Base-by-base conservation (phyloP, 2,329 filamentous ascomycete genomes). In the Hypoxylon sp. region DNA sequence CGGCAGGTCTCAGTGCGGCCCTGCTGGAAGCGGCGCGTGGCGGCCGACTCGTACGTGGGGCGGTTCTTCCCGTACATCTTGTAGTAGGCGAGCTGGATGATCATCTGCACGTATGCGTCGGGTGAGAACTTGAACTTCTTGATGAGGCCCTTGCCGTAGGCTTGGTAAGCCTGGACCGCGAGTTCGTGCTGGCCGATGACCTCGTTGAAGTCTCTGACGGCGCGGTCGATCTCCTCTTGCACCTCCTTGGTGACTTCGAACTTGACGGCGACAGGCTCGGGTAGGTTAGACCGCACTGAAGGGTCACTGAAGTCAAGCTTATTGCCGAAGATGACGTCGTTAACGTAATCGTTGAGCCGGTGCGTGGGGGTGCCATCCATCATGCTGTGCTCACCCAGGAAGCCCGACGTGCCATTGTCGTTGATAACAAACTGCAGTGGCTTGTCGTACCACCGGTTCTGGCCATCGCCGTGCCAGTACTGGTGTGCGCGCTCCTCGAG, bases 91-190 rank as follows among this genome's bases (percentile, higher is more conserved):
- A 98, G 89, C 82, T 99, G 96, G 80, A 99, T 99, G 80, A 98
- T 85, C 93, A 99, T 96, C 83, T 99, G 96, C 46, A 98, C 94
- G 81, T 97, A 99, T 32, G 95, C 96, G 76, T 99, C 97, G 31
- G 96, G 96, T 27, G 93, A 97, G 88, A 93, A 97, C 84, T 94
- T 97, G 90, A 99, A 98, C 82, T 97, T 97, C 90, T 99, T 99
- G 87, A 99, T 98, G 69, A 99, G 85, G 27, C 93, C 94, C 85
- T 99, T 99, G 80, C 96, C 96, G 81, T 99, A 99, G 75, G 91
- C 95, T 82, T 98, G 94, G 85, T 97, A 99, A 29, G 94, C 92
- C 80, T 98, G 95, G 2, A 99, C 94, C 21, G 92, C 89, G 50
- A 99, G 90, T 80, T 99, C 92, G 81, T 99, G 96, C 73, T 93